Conservation (phyloP, 2,329 filamentous ascomycete species). For the Microthyrium microscopicum region DNA sequence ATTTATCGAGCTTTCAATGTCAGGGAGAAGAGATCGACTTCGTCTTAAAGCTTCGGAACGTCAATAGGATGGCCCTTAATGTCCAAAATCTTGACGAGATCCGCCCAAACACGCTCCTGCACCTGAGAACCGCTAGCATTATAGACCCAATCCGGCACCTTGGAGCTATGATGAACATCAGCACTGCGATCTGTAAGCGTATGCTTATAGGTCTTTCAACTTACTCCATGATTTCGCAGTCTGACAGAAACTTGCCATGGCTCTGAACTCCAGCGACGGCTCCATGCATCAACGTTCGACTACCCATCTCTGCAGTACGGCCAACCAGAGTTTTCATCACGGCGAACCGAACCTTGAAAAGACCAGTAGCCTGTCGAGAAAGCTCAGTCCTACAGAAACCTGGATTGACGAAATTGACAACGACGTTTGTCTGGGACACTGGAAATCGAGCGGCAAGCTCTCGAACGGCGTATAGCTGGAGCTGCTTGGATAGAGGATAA, state of each 20-base stretch:
- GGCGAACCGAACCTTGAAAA: not conserved
- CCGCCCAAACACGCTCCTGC: not conserved
- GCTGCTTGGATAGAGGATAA: constrained; percentile 3
- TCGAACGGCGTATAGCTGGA: constrained; percentile 2
- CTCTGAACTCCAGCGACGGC: constrained; percentile 1
- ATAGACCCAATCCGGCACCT: not conserved
- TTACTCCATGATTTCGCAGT: constrained; percentile 1
- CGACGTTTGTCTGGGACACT: not conserved
- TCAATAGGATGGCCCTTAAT: too few species aligned
- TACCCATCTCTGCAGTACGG: constrained; percentile 6
- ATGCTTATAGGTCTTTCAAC: too few species aligned
- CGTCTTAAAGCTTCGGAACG: too few species aligned
- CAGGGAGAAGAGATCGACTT: too few species aligned
- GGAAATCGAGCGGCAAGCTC: not conserved
- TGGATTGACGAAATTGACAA: constrained; percentile 6
- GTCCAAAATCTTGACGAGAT: not conserved
- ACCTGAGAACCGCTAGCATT: not conserved
- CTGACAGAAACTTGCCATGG: constrained; percentile 5
- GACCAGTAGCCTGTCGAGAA: not conserved
- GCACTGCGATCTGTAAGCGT: too few species aligned
- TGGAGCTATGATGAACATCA: too few species aligned
- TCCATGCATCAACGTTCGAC: constrained; percentile 7
- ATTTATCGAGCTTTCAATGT: too few species aligned
- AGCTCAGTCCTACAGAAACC: constrained; percentile 5
- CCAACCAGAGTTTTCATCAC: not conserved